These are phyloP conservation scores for Monascus purpureus DNA, from an alignment of 495 filamentous ascomycete genomes.

Conservation along the genomic window DNA sequence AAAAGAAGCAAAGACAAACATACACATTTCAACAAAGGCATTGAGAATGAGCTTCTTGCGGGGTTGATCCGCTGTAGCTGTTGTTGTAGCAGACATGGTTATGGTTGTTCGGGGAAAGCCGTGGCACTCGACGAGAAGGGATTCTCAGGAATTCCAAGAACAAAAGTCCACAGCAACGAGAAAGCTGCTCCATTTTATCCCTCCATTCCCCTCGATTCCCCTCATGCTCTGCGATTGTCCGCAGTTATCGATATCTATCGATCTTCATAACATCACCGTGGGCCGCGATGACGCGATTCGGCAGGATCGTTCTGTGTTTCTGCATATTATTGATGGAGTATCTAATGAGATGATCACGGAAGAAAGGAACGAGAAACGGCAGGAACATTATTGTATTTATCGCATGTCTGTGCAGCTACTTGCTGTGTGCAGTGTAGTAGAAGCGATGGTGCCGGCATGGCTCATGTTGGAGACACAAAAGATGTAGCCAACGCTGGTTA, in stretches of 20 bases:
- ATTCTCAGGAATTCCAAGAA: neutral
- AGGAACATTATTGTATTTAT: too few species aligned
- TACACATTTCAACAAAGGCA: constrained; percentile 45
- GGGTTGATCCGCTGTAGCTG: too few species aligned
- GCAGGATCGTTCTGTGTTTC: constrained; percentile 1
- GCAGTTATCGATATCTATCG: neutral
- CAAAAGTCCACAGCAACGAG: neutral
- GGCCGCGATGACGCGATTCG: constrained; percentile 26
- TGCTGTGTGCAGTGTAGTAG: too few species aligned
- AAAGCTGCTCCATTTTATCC: neutral
- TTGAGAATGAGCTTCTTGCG: constrained; percentile 42
- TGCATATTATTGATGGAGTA: too few species aligned
- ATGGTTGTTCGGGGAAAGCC: constrained; percentile 1
- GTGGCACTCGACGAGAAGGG: neutral
- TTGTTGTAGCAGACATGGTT: constrained; percentile 1
- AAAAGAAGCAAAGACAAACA: constrained; percentile 1
- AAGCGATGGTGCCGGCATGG: too few species aligned
- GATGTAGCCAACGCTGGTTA: too few species aligned
- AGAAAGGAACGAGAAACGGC: too few species aligned
- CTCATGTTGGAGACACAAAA: too few species aligned
- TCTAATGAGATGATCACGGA: too few species aligned
- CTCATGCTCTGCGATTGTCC: neutral
- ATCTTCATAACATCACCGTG: constrained; percentile 24
- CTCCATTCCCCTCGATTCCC: neutral
- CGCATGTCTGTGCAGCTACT: too few species aligned